Evolutionary conservation across 2,329 filamentous ascomycete genomes (phyloP), one percentile per base, ranked within the genome.

Genomic region (Clonostachys rosea): DNA sequence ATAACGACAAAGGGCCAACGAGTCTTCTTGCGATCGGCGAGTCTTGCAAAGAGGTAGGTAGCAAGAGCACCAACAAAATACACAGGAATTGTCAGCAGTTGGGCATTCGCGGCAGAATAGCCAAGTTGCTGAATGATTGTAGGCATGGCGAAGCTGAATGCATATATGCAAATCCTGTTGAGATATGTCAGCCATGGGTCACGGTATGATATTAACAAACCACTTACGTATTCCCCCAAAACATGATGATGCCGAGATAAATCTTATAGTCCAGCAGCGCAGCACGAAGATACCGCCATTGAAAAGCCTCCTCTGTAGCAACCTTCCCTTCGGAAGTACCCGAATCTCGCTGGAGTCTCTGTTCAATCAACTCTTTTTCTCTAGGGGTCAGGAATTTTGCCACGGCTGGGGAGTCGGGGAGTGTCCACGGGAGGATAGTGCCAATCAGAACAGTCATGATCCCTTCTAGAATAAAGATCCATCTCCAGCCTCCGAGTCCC

Each of bases 381-480:
- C 44, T 33, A 6, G 24, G 14, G 13, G 16, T 34, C 20, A 48
- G 30, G 42, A 48, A 48, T n/a, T 14, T 33, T 10, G 41, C 34
- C 5, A 34, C 24, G 6, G 36, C 33, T 14, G 56, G 55, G 0
- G 54, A 56, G 11, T 58, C 52, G 2, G 55, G 49, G 1, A 86
- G 70, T 5, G 76, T 52, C 48, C 81, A 63, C 45, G 69, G 80
- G 14, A 75, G 71, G 5, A 72, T 51, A 3, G 72, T 58, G 5
- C 63, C 63, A 14, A 67, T 53, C 17, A 62, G 43, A 1, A 72
- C 55, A 13, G 70, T 57, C 2, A 55, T 51, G 5, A 57, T 48
- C 3, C 56, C 56, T 9, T 59, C 56, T 0, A 59, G 50, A 5
- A 59, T 51, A 33, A 59, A 59, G 42, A 59, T 59, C 56, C 56